These are phyloP conservation scores for Cercospora sp. DNA, from an alignment of 2,329 filamentous ascomycete genomes.

Conservation along the genomic window DNA sequence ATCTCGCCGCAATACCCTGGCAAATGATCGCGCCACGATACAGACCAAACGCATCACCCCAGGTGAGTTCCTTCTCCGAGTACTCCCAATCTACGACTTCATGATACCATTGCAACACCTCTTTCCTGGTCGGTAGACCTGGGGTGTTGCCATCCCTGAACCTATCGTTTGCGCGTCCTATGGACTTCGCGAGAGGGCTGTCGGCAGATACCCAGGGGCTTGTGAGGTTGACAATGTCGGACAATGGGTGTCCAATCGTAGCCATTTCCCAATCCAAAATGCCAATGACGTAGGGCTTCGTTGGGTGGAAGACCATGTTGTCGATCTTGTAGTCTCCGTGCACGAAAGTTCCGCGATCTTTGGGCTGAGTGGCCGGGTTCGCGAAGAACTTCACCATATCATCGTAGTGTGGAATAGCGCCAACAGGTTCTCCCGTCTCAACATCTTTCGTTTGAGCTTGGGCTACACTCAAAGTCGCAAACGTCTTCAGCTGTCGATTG, in stretches of 20 bases:
- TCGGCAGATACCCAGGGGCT: constrained; percentile 47
- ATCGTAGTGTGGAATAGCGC: constrained; percentile 78
- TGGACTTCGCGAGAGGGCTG: constrained; percentile 41
- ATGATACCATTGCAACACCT: constrained; percentile 66
- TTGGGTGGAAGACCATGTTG: constrained; percentile 73
- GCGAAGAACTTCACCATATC: constrained; percentile 79
- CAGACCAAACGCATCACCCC: constrained; percentile 65
- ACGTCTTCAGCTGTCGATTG: constrained; percentile 79
- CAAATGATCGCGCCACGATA: constrained; percentile 63
- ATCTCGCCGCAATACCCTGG: constrained; percentile 92
- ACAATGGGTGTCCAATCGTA: constrained; percentile 92
- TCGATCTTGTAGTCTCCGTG: constrained; percentile 94
- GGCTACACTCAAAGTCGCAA: constrained; percentile 72
- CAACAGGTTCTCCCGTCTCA: constrained; percentile 74
- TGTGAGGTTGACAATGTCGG: constrained; percentile 81
- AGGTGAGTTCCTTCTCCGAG: constrained; percentile 59
- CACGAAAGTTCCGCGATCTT: constrained; percentile 75
- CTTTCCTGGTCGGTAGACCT: constrained; percentile 63
- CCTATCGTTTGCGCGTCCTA: constrained; percentile 46
- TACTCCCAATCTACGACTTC: constrained; percentile 69
- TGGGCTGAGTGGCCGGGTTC: constrained; percentile 67
- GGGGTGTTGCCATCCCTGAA: constrained; percentile 66
- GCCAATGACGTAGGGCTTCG: constrained; percentile 82
- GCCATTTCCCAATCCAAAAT: constrained; percentile 99
- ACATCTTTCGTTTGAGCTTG: constrained; percentile 76